Evolutionary conservation across 257 asterid species (phyloP).

Genomic region (Capsicum baccatum): DNA sequence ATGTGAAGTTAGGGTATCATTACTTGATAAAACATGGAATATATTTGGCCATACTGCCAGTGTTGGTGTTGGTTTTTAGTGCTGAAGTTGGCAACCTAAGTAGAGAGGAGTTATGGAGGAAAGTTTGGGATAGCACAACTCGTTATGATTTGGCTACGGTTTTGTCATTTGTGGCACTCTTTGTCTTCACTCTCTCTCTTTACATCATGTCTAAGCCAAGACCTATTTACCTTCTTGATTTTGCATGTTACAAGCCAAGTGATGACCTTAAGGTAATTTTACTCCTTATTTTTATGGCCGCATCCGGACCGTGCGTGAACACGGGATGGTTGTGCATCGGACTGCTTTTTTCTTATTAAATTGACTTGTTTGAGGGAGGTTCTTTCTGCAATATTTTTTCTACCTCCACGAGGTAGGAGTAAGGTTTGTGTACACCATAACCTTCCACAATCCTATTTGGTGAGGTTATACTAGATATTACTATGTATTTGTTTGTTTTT

Average conservation of each 20-base stretch:
- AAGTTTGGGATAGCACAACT: constrained; percentile 72
- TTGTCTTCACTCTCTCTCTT: constrained; percentile 63
- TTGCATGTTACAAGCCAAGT: constrained; percentile 83
- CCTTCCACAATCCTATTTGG: background rate
- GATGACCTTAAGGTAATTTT: constrained; percentile 75
- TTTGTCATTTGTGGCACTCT: constrained; percentile 55
- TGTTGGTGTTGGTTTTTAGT: constrained; percentile 66
- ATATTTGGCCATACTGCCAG: constrained; percentile 73
- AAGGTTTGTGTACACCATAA: rapidly evolving
- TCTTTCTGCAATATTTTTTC: background rate
- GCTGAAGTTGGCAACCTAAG: constrained; percentile 83
- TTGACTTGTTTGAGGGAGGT: background rate
- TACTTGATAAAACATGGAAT: constrained; percentile 78
- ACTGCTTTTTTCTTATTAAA: background rate
- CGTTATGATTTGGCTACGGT: constrained; percentile 68
- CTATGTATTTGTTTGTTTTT: background rate
- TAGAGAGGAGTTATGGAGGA: constrained; percentile 77
- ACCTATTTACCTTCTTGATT: constrained; percentile 73
- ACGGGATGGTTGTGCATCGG: background rate
- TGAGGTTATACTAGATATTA: background rate
- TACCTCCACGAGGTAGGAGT: background rate
- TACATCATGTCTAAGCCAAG: constrained; percentile 76
- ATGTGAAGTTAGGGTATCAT: constrained; percentile 86
- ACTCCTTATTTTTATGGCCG: background rate
- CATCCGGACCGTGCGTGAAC: background rate